Conservation (phyloP, 352 stramenopile species). For the Pythium diclinum region DNA sequence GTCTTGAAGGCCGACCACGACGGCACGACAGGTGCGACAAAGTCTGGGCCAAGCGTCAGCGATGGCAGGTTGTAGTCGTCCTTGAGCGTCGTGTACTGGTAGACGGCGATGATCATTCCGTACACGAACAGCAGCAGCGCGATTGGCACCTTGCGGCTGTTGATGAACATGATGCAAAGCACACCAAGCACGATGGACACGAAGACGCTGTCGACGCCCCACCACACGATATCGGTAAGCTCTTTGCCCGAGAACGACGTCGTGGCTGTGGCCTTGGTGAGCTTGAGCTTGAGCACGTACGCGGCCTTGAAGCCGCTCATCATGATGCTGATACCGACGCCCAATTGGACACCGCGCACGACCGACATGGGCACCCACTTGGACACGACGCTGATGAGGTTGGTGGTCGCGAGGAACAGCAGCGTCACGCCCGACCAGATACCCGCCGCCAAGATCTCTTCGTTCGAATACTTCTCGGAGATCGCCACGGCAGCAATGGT, state of each 20-base stretch:
- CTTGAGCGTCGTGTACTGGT: constrained; percentile 48
- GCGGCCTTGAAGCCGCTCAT: constrained; percentile 76
- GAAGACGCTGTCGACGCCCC: constrained; percentile 63
- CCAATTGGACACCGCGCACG: constrained; percentile 90
- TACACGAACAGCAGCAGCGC: constrained; percentile 69
- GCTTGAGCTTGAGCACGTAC: constrained; percentile 43
- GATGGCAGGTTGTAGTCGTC: constrained; percentile 52
- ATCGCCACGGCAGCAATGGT: constrained; percentile 90
- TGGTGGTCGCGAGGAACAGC: constrained; percentile 76
- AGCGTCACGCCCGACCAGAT: constrained; percentile 79
- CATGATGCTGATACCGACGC: constrained; percentile 86
- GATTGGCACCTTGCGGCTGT: constrained; percentile 56
- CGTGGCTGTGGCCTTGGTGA: constrained; percentile 26
- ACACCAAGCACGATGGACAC: constrained; percentile 63
- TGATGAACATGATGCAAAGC: constrained; percentile 72
- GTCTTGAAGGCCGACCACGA: constrained; percentile 50
- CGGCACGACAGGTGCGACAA: constrained; percentile 53
- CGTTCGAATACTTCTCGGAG: constrained; percentile 68
- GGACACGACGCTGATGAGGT: constrained; percentile 89
- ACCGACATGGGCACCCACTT: constrained; percentile 86
- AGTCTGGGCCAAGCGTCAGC: constrained; percentile 52
- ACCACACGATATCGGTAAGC: constrained; percentile 39
- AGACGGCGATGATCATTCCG: constrained; percentile 59
- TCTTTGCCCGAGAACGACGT: constrained; percentile 33
- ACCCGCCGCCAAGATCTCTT: constrained; percentile 82